These are phyloP conservation scores for Citrus maxima DNA, from an alignment of 345 rosid genomes.

Conservation along the genomic window DNA sequence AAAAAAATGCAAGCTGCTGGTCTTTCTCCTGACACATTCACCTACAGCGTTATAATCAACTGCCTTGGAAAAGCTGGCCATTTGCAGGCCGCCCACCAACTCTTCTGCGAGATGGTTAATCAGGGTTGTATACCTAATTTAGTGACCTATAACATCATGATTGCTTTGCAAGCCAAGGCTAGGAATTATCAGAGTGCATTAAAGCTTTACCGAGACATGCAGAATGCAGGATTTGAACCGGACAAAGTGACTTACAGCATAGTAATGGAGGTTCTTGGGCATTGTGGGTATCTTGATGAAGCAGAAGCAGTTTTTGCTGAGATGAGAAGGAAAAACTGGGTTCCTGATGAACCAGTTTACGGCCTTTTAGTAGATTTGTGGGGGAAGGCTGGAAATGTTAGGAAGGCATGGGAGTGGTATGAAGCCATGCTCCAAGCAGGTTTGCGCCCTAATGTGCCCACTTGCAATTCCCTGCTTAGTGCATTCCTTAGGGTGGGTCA, in stretches of 20 bases:
- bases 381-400: constrained; percentile 89
- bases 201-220: constrained; percentile 76
- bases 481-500: constrained; percentile 71
- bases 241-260: constrained; percentile 92
- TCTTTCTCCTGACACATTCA: constrained; percentile 89
- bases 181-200: constrained; percentile 79
- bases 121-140: constrained; percentile 84
- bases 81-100: constrained; percentile 69
- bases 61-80: constrained; percentile 97
- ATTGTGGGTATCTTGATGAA: constrained; percentile 82
- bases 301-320: constrained; percentile 74
- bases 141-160: constrained; percentile 84
- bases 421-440: constrained; percentile 76
- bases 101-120: constrained; percentile 81
- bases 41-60: constrained; percentile 89
- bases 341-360: constrained; percentile 90
- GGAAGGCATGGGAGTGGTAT: constrained; percentile 85
- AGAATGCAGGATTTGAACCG: constrained; percentile 76
- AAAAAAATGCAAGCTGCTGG: constrained; percentile 76
- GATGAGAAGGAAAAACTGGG: constrained; percentile 80
- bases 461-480: constrained; percentile 92
- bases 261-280: constrained; percentile 97
- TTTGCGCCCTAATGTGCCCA: constrained; percentile 86
- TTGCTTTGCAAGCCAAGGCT: constrained; percentile 89
- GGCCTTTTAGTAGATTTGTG: constrained; percentile 91